Evolutionary conservation across 345 rosid species (phyloP).

Genomic region (Citrus maxima): DNA sequence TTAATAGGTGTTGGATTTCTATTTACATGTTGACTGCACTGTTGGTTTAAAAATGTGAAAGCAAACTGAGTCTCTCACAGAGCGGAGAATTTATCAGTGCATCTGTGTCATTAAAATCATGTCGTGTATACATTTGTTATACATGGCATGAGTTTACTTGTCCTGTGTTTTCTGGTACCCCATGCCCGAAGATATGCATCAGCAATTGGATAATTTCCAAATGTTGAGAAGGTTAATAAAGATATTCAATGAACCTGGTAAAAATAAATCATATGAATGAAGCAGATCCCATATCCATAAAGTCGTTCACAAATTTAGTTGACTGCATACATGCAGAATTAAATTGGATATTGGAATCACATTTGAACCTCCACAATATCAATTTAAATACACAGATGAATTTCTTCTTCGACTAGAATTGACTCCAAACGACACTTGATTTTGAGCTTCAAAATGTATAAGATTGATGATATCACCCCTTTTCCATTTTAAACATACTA

Average conservation of each 20-base stretch:
- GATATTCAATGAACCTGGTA: background rate
- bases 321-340: background rate
- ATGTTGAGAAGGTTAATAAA: background rate
- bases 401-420: background rate
- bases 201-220: background rate
- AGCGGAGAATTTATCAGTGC: background rate
- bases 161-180: background rate
- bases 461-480: background rate
- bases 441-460: background rate
- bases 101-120: background rate
- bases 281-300: background rate
- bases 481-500: too few relatives aligned
- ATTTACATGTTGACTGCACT: background rate
- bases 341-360: background rate
- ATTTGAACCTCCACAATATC: background rate
- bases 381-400: background rate
- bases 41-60: background rate
- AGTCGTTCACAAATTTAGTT: background rate
- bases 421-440: background rate
- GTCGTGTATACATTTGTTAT: background rate
- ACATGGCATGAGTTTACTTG: background rate
- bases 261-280: background rate
- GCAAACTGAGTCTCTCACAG: background rate
- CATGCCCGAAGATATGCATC: background rate
- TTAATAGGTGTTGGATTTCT: background rate